These are phyloP conservation scores for Xylaria cubensis DNA, from an alignment of 495 filamentous ascomycete species.

Conservation along the genomic window DNA sequence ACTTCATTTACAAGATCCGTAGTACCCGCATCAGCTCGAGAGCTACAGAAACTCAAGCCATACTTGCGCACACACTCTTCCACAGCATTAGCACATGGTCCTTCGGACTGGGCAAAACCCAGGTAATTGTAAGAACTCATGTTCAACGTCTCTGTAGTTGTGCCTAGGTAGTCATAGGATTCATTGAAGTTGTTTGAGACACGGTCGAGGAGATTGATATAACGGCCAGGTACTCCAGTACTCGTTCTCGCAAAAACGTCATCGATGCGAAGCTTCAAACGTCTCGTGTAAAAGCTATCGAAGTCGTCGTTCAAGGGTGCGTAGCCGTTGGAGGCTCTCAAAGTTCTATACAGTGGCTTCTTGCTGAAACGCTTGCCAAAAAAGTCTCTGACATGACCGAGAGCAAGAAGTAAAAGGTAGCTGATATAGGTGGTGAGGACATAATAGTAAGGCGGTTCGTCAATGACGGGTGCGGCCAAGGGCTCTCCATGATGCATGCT, in stretches of 20 bases:
- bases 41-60: constrained; percentile 79
- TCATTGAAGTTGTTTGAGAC: constrained; percentile 87
- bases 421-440: constrained; percentile 96
- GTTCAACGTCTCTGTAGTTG: constrained; percentile 93
- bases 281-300: constrained; percentile 95
- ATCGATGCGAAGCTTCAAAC: constrained; percentile 91
- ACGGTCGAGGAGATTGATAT: constrained; percentile 90
- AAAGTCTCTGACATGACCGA: constrained; percentile 95
- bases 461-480: constrained; percentile 83
- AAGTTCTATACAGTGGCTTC: constrained; percentile 77
- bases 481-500: constrained; percentile 80
- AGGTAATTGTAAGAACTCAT: constrained; percentile 99
- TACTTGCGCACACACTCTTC: constrained; percentile 86
- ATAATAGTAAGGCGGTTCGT: constrained; percentile 97
- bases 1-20: constrained; percentile 87
- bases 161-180: constrained; percentile 85
- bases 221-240: constrained; percentile 92
- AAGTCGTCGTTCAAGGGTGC: constrained; percentile 98
- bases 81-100: constrained; percentile 92
- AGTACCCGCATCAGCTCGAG: constrained; percentile 83
- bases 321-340: constrained; percentile 86
- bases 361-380: constrained; percentile 95
- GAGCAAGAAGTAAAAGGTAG: constrained; percentile 93
- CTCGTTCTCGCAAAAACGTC: constrained; percentile 93
- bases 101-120: constrained; percentile 96